phyloP scores from a whole-genome alignment of 305 asterid species.

The Fraxinus velutina region DNA sequence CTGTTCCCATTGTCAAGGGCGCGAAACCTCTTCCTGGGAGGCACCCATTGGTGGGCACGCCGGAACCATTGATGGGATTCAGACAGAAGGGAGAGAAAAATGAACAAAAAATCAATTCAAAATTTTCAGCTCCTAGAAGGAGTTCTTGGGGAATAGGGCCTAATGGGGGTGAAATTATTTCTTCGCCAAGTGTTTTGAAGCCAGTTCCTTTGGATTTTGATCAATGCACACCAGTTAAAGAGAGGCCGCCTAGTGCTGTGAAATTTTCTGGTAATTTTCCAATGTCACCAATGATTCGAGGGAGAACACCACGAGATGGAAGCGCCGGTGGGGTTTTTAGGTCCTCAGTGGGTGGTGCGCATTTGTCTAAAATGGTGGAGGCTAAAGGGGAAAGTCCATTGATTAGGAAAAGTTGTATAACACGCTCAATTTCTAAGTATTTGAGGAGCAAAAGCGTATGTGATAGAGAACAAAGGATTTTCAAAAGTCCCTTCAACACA shows the following conservation, averaged over 20 bases:
- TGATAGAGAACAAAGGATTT: conserved; percentile 55
- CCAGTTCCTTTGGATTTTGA: conserved; percentile 81
- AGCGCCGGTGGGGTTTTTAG: conserved; percentile 41
- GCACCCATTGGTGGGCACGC: conserved; percentile 83
- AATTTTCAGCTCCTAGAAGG: conserved; percentile 58
- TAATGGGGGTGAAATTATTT: conserved; percentile 31
- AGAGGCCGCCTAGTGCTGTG: conserved; percentile 46
- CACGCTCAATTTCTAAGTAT: conserved; percentile 47
- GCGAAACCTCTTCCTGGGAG: conserved; percentile 82
- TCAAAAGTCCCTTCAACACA: conserved; percentile 52
- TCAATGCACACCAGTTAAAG: conserved; percentile 79
- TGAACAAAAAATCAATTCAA: conserved; percentile 25
- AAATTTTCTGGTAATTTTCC: conserved; percentile 45
- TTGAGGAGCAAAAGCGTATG: conserved; percentile 74
- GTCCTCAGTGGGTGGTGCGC: conserved; percentile 71
- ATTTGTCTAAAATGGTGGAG: conserved; percentile 53
- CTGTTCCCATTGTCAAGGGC: conserved; percentile 76
- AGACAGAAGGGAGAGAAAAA: conserved; percentile 55
- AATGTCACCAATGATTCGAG: conserved; percentile 62
- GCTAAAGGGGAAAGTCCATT: conserved; percentile 50
- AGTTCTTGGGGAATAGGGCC: conserved; percentile 71
- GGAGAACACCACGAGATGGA: conserved; percentile 65
- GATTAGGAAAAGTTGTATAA: conserved; percentile 69
- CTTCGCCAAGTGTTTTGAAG: conserved; percentile 58
- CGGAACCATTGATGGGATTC: conserved; percentile 84